Evolutionary conservation across 257 asterid genomes (phyloP).

Genomic region (Capsicum chinense): DNA sequence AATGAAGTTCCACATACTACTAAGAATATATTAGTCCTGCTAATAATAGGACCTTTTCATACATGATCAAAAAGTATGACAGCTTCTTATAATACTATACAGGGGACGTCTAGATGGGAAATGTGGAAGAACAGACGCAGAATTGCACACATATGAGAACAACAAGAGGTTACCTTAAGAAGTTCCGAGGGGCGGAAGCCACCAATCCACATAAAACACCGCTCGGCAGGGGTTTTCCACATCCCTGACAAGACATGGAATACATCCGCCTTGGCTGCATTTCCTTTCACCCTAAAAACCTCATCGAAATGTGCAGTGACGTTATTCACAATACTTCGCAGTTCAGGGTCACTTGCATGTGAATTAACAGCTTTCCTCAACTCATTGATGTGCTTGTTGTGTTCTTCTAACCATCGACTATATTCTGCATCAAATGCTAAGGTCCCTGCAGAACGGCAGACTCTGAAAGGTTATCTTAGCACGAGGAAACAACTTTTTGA

Average conservation of each 20-base stretch:
- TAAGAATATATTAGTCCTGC: background rate
- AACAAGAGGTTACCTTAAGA: constrained; percentile 64
- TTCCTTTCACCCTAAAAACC: constrained; percentile 80
- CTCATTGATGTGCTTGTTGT: constrained; percentile 66
- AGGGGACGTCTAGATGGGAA: background rate
- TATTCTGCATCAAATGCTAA: constrained; percentile 90
- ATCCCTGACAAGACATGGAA: constrained; percentile 98
- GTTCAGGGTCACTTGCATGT: constrained; percentile 76
- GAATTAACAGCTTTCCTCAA: constrained; percentile 77
- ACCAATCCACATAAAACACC: constrained; percentile 98
- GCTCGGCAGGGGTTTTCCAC: constrained; percentile 98
- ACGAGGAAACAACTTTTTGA: background rate
- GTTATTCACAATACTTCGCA: constrained; percentile 63
- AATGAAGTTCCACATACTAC: background rate
- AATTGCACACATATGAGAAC: background rate
- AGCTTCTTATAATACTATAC: background rate
- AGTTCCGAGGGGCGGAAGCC: constrained; percentile 97
- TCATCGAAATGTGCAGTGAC: constrained; percentile 70
- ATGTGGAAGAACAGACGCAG: background rate
- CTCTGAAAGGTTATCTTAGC: background rate
- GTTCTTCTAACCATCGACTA: constrained; percentile 86
- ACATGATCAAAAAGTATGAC: background rate
- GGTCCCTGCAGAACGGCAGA: constrained; percentile 58
- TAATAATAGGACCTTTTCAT: background rate
- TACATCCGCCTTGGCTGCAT: constrained; percentile 84